These are phyloP conservation scores for Zymoseptoria crescenta DNA, from an alignment of 2,329 filamentous ascomycete genomes.

Conservation along the genomic window DNA sequence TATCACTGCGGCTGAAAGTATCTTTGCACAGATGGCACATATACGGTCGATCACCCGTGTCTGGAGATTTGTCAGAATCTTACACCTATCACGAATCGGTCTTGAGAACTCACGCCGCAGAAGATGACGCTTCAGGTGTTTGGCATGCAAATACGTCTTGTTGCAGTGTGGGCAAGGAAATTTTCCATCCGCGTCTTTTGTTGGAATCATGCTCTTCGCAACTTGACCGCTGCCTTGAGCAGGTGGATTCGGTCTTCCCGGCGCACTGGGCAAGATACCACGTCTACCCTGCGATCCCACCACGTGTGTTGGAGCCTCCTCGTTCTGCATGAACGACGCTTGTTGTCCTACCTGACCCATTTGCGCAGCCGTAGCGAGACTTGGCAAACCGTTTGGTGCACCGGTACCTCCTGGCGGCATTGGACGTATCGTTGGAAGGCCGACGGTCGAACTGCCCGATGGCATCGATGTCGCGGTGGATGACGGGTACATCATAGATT, in stretches of 20 bases:
- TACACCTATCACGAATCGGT: neutral
- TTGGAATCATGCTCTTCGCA: conserved; percentile 74
- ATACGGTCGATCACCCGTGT: conserved; percentile 96
- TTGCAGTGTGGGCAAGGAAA: conserved; percentile 97
- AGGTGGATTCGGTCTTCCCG: conserved; percentile 72
- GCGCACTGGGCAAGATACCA: conserved; percentile 84
- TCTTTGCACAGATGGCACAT: conserved; percentile 97
- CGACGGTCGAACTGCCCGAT: conserved; percentile 15
- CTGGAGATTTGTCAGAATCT: conserved; percentile 44
- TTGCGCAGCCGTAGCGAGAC: conserved; percentile 25
- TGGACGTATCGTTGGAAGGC: conserved; percentile 35
- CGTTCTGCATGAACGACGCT: conserved; percentile 30
- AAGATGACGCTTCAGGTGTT: conserved; percentile 94
- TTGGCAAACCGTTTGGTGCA: conserved; percentile 28
- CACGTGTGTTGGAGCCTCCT: conserved; percentile 67
- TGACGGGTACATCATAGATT: conserved; percentile 25
- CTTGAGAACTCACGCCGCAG: conserved; percentile 70
- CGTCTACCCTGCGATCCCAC: conserved; percentile 90
- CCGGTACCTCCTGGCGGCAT: conserved; percentile 36
- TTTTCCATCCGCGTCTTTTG: conserved; percentile 95
- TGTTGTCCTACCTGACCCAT: conserved; percentile 26
- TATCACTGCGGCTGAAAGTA: conserved; percentile 95
- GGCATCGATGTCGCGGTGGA: conserved; percentile 27
- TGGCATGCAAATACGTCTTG: conserved; percentile 94
- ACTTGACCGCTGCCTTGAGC: conserved; percentile 51